Evolutionary conservation across 805 yeast genomes (phyloP).

Genomic region (Maudiozyma barnettii): DNA sequence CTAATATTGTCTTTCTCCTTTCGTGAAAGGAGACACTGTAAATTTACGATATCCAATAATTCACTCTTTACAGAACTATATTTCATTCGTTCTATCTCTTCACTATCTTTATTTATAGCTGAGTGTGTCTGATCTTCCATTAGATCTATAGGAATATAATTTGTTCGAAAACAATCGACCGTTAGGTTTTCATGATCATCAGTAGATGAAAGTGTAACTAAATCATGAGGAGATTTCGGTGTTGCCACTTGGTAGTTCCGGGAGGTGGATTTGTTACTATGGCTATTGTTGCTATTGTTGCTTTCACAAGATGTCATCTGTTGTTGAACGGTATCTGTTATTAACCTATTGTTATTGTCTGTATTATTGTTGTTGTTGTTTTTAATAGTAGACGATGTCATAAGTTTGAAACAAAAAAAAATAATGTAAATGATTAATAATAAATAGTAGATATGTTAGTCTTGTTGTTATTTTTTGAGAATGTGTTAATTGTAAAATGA

Average conservation of each 20-base stretch:
- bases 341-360: background rate
- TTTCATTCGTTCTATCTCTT: conserved; percentile 23
- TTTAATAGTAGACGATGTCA: background rate
- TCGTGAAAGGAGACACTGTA: conserved; percentile 53
- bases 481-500: too few species aligned
- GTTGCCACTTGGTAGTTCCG: conserved; percentile 33
- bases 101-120: conserved; percentile 14
- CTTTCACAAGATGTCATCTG: background rate
- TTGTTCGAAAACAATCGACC: background rate
- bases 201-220: conserved; percentile 20
- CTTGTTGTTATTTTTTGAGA: too few species aligned
- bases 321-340: background rate
- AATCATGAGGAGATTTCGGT: conserved; percentile 36
- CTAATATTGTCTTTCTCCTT: conserved; percentile 43
- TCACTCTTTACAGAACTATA: conserved; percentile 27
- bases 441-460: too few species aligned
- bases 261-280: conserved; percentile 1
- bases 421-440: background rate
- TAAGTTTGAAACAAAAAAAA: background rate
- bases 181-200: conserved; percentile 3
- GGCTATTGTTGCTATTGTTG: background rate
- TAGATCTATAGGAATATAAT: background rate
- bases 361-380: background rate
- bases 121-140: background rate
- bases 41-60: conserved; percentile 40